These are phyloP conservation scores for Russula griseocarnosa DNA, from an alignment of 768 basidiomycete genomes.

Conservation along the genomic window DNA sequence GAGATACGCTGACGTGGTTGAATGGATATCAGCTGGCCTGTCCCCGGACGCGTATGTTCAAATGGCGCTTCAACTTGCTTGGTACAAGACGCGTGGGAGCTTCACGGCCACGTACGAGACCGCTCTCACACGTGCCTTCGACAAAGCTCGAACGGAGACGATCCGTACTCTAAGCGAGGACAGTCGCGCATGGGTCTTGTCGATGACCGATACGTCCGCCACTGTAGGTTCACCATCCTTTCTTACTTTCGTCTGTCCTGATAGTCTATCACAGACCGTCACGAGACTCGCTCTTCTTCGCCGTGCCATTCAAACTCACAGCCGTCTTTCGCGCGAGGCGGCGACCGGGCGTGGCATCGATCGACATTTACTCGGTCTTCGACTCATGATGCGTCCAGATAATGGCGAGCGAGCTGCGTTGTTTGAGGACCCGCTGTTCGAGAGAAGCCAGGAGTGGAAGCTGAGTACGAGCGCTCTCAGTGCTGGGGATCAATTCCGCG, in stretches of 20 bases:
- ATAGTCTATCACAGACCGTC: constrained; percentile 18
- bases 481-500: constrained; percentile 79
- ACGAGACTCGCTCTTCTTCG: constrained; percentile 51
- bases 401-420: constrained; percentile 56
- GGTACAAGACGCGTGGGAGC: constrained; percentile 69
- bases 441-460: constrained; percentile 75
- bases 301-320: constrained; percentile 68
- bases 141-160: constrained; percentile 86
- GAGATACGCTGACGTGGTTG: not conserved
- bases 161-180: constrained; percentile 72
- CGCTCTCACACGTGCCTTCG: constrained; percentile 80
- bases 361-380: constrained; percentile 84
- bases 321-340: constrained; percentile 66
- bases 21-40: constrained; percentile 41
- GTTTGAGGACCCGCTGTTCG: constrained; percentile 76
- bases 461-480: constrained; percentile 87
- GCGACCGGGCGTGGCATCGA: constrained; percentile 83
- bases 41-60: constrained; percentile 86
- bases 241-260: not conserved
- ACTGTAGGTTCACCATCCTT: constrained; percentile 40
- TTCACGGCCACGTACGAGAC: constrained; percentile 94
- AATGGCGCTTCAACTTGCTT: constrained; percentile 88
- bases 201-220: constrained; percentile 55
- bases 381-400: constrained; percentile 53
- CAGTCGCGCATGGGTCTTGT: constrained; percentile 70